phyloP scores from a whole-genome alignment of 805 yeast genomes.

The Kodamaea nitidulidarum region DNA sequence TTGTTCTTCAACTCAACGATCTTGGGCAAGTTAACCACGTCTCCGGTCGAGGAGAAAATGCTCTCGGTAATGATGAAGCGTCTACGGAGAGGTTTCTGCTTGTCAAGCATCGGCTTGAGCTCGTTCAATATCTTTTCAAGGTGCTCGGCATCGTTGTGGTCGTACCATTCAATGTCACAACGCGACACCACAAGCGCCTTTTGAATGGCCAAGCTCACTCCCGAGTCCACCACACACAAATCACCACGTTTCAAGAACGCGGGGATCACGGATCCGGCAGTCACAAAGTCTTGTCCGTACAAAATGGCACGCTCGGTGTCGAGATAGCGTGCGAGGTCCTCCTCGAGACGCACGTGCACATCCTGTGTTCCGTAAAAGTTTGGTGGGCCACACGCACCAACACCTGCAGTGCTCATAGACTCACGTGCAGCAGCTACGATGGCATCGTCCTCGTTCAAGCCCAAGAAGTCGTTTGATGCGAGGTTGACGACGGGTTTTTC shows the following conservation, averaged over 20 bases:
- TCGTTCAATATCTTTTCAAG: conserved; percentile 65
- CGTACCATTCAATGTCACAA: conserved; percentile 76
- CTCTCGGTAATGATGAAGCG: conserved; percentile 92
- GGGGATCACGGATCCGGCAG: conserved; percentile 84
- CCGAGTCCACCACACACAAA: conserved; percentile 80
- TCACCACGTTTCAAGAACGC: conserved; percentile 96
- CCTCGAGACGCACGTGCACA: conserved; percentile 76
- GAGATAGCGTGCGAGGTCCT: conserved; percentile 67
- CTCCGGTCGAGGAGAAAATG: conserved; percentile 76
- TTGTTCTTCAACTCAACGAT: conserved; percentile 71
- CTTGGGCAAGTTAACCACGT: conserved; percentile 64
- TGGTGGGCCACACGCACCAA: conserved; percentile 98
- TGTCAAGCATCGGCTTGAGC: conserved; percentile 53
- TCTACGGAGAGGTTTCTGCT: conserved; percentile 76
- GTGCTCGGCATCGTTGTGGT: conserved; percentile 86
- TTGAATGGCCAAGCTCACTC: conserved; percentile 71
- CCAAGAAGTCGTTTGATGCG: conserved; percentile 68
- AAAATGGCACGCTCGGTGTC: conserved; percentile 75
- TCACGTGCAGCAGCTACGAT: conserved; percentile 53
- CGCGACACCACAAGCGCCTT: conserved; percentile 86
- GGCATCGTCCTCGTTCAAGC: conserved; percentile 46
- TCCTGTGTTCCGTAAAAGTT: conserved; percentile 96
- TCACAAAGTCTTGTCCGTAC: conserved; percentile 89
- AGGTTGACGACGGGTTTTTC: conserved; percentile 50
- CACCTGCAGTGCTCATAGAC: conserved; percentile 71